Percentiles rank a stretch among this genome's conserved stretches.
phyloP scores from a whole-genome alignment of 2,329 filamentous ascomycete species.

The Pseudohalonectria lignicola region DNA sequence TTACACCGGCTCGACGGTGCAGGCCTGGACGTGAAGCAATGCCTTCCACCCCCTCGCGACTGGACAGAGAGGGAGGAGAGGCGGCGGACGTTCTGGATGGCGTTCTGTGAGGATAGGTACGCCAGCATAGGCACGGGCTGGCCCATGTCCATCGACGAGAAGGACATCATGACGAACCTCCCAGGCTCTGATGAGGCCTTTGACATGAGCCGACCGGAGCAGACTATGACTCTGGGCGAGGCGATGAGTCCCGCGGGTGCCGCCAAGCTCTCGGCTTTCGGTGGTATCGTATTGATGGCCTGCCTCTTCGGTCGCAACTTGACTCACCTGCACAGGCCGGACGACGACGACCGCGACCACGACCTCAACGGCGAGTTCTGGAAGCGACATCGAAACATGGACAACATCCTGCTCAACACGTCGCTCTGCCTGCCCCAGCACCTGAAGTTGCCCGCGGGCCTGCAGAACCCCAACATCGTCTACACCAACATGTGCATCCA shows the following conservation, averaged over 20 bases:
- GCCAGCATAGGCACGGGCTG: constrained; percentile 94
- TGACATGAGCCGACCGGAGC: constrained; percentile 64
- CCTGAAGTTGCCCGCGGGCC: constrained; percentile 66
- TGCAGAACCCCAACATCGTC: constrained; percentile 73
- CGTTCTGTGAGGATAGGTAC: constrained; percentile 83
- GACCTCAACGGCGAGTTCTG: constrained; percentile 92
- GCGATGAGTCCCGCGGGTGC: constrained; percentile 63
- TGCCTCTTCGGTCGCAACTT: constrained; percentile 85
- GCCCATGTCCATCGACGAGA: constrained; percentile 91
- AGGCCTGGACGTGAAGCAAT: constrained; percentile 87
- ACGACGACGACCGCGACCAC: constrained; percentile 67
- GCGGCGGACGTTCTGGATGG: constrained; percentile 88
- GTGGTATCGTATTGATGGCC: constrained; percentile 74
- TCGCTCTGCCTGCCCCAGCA: constrained; percentile 71
- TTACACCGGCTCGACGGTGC: constrained; percentile 75
- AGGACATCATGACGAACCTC: constrained; percentile 78
- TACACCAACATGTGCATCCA: constrained; percentile 97
- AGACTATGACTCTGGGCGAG: constrained; percentile 58
- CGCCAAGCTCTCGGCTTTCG: constrained; percentile 64
- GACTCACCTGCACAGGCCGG: constrained; percentile 79
- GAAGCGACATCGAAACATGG: constrained; percentile 82
- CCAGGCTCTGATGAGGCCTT: constrained; percentile 80
- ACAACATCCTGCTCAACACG: constrained; percentile 82
- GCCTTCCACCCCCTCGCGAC: constrained; percentile 72
- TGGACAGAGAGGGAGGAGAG: constrained; percentile 93